Base-by-base conservation (phyloP, 1,284 basidiomycete species). In the Meira miltonrushii region DNA sequence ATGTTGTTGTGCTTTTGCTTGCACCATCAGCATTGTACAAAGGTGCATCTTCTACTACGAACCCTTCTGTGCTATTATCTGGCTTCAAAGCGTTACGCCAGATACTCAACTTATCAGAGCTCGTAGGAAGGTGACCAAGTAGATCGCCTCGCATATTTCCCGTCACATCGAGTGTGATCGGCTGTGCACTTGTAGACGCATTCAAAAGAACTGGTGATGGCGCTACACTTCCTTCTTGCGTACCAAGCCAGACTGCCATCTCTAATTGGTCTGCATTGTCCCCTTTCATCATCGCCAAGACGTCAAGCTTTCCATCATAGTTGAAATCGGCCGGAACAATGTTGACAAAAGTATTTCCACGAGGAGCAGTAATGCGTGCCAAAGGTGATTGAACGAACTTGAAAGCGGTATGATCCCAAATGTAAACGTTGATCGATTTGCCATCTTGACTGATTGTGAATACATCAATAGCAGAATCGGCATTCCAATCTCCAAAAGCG, bases 401-500 rank as follows among this genome's bases (percentile, higher is more conserved):
- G 70, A 88, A 91, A 13, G 37, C 25, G 21, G 15, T 84, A 72
- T 92, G 88, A 74, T 87, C 83, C 94, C 94, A 98, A 17, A 87
- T 79, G 76, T 89, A 86, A 7, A 93, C 81, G 0, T 85, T 82
- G 11, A 96, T 70, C 0, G 86, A 86, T 64, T 85, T 86, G 66
- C 88, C 87, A 79, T 89, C 87, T 9, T 83, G 78, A 49, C 82
- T 86, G 25, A 97, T 81, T 10, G 86, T 82, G 57, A 97, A 82
- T 2, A 92, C 81, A 78, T 98, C 94, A 61, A 91, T 78, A 73
- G 90, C 92, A 76, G 95, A 92, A 75, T 97, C 92, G 4, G 89
- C 92, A 77, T 96, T 87, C 78, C 91, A 93, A 80, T 98, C 94
- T 33, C 91, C 94, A 72, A 92, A 88, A 1, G 92, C 93, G 51